Base-by-base conservation (phyloP, 2,329 filamentous ascomycete genomes). In the Esteya vermicola region DNA sequence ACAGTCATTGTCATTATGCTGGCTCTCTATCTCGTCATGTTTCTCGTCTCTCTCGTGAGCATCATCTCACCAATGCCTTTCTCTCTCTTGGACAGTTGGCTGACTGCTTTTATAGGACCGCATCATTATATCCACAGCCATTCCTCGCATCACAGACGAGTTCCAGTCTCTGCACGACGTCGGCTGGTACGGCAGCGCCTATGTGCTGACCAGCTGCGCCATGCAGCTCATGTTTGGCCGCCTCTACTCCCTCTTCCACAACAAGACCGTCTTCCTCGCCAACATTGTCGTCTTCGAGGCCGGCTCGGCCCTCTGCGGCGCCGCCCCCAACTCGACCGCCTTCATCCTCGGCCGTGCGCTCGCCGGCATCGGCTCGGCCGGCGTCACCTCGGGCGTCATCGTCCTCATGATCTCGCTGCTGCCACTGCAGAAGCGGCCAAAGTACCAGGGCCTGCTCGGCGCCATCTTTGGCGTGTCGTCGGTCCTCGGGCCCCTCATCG, bases 281-380 rank as follows among this genome's bases (percentile, higher is more conserved):
- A 61, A 67, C 33, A 57, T 76, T 22, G 47, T 53, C 27, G 40
- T 73, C 30, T 77, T 78, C 45, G 70, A 75, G 48, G 20, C 72
- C 1, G 73, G 74, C 3, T 72, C 67, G 0, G 46, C 69, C 4
- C 51, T 78, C 13, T 76, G 71, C 45, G 73, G 55, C 42, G 46
- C 61, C 38, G 65, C 72, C 0, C 55, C 50, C 0, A 66, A 58
- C 12, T 70, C 67, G 0, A 46, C 53, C 0, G 68, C 68, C 57
- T 62, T 77, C 39, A 76, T 77, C 39, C 50, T 67, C 6, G 71
- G 71, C 2, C 63, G 72, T 4, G 66, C 67, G 2, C 54, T 77
- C 3, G 67, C 72, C 0, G 73, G 72, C 0, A 45, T 66, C 0
- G 72, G 72, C 1, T 59, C 59, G 1, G 61, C 70, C 1, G 73